phyloP scores from a whole-genome alignment of 108 stramenopile genomes.

The Craspedostauros australis region DNA sequence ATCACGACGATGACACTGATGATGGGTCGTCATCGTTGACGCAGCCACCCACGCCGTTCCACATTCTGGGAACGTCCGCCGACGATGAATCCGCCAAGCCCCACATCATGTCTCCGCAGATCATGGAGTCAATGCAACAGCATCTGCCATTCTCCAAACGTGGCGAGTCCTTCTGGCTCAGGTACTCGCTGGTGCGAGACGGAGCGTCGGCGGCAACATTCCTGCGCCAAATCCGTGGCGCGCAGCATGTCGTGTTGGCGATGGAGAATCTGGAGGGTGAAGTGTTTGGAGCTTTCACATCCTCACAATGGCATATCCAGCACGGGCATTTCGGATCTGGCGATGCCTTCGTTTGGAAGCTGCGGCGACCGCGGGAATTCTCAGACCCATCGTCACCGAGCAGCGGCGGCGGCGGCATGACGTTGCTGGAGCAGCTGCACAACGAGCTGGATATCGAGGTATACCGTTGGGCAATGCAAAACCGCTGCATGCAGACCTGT shows the following conservation, averaged over 20 bases:
- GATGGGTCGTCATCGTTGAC: too few species aligned
- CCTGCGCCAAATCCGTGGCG: slow-evolving; percentile 30
- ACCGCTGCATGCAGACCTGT: slow-evolving; percentile 44
- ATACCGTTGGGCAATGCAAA: slow-evolving; percentile 27
- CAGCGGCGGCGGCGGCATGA: background rate
- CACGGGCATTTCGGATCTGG: slow-evolving; percentile 47
- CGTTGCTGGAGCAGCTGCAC: slow-evolving; percentile 44
- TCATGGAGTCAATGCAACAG: slow-evolving; percentile 42
- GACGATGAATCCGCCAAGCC: slow-evolving; percentile 35
- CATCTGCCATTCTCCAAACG: slow-evolving; percentile 32
- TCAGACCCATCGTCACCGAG: background rate
- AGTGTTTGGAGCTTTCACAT: slow-evolving; percentile 76
- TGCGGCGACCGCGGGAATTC: slow-evolving; percentile 31
- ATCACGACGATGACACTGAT: too few species aligned
- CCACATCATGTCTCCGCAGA: slow-evolving; percentile 44
- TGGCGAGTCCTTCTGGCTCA: slow-evolving; percentile 55
- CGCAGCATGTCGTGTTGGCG: slow-evolving; percentile 55
- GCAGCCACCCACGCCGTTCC: too few species aligned
- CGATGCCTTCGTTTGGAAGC: slow-evolving; percentile 63
- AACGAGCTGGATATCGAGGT: slow-evolving; percentile 51
- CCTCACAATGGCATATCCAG: slow-evolving; percentile 52
- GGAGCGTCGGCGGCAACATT: slow-evolving; percentile 52
- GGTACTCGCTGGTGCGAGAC: slow-evolving; percentile 46
- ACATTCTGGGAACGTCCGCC: slow-evolving; percentile 46
- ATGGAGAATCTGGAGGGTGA: slow-evolving; percentile 72